Evolutionary conservation across 768 basidiomycete genomes (phyloP), one percentile per base, ranked within the genome.

Genomic region (Leccinum obscurum): DNA sequence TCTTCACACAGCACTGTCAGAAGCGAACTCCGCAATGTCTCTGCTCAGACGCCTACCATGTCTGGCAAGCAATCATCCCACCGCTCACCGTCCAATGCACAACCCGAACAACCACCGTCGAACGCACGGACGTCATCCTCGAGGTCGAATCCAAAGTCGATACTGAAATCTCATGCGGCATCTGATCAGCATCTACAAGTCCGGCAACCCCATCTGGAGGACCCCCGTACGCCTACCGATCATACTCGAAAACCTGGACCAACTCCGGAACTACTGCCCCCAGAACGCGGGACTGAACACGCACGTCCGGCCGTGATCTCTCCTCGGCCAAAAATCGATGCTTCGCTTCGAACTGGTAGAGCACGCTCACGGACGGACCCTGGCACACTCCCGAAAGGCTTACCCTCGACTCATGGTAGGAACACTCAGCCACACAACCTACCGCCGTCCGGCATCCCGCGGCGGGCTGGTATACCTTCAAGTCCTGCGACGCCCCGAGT

Each of bases 141-240:
- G 32, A 71, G 59, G 68, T 52, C 64, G 17, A 68, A 70, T 44
- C 69, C 71, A 5, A 81, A 77, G 61, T 72, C 71, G 6, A 71
- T 71, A 49, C 62, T 71, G 15, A 71, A 71, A 55, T 52, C 71
- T 22, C 68, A 64, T 51, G 46, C 55, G 11, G 24, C 11, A 52
- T 62, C 63, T 46, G 69, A 69, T 22, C 68, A 66, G 52, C 63
- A 67, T 52, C 22, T 52, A 39, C 67, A 64, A 57, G 55, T 41
- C 30, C 64, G 58, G 17, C 59, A 55, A 14, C 7, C 55, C 41
- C 54, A 58, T 39, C 15, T 49, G 30, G 69, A 65, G 28, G 63
- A 64, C 28, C 10, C 24, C 4, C 59, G 52, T 55, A 34, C 24
- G 13, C n/a, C n/a, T n/a, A n/a, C n/a, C n/a, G n/a, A n/a, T n/a